phyloP scores from a whole-genome alignment of 2,329 filamentous ascomycete genomes.

The Fusarium ambrosium region DNA sequence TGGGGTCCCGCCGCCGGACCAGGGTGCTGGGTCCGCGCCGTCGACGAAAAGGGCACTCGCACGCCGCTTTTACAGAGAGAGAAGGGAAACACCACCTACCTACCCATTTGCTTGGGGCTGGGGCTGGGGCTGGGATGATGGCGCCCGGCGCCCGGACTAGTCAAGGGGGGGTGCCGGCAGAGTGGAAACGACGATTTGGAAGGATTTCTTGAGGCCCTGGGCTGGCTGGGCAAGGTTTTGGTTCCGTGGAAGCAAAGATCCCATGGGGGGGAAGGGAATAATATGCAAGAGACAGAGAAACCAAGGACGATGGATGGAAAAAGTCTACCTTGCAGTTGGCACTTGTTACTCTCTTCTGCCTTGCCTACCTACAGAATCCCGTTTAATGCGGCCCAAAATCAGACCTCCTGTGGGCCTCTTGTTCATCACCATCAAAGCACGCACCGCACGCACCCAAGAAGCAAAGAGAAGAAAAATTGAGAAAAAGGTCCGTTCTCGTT shows the following conservation, averaged over 20 bases:
- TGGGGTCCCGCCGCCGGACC: slow-evolving; percentile 38
- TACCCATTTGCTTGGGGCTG: neutral
- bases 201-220: slow-evolving; percentile 18
- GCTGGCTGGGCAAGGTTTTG: neutral
- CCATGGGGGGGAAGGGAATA: neutral
- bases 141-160: neutral
- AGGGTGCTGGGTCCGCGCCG: slow-evolving; percentile 46
- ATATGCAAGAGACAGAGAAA: slow-evolving; percentile 5
- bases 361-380: slow-evolving; percentile 30
- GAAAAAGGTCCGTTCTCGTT: neutral
- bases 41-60: slow-evolving; percentile 16
- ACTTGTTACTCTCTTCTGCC: slow-evolving; percentile 23
- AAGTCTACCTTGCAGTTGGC: slow-evolving; percentile 11
- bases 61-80: slow-evolving; percentile 42
- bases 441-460: slow-evolving; percentile 1
- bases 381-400: slow-evolving; percentile 41
- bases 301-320: neutral
- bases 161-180: slow-evolving; percentile 28
- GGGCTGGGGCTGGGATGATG: neutral
- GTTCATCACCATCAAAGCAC: slow-evolving; percentile 26
- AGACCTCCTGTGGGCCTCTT: slow-evolving; percentile 35
- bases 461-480: slow-evolving; percentile 8
- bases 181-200: slow-evolving; percentile 16
- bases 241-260: neutral
- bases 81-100: neutral